phyloP scores from a whole-genome alignment of 1,139 yeast genomes.

The Lodderomyces margitis region DNA sequence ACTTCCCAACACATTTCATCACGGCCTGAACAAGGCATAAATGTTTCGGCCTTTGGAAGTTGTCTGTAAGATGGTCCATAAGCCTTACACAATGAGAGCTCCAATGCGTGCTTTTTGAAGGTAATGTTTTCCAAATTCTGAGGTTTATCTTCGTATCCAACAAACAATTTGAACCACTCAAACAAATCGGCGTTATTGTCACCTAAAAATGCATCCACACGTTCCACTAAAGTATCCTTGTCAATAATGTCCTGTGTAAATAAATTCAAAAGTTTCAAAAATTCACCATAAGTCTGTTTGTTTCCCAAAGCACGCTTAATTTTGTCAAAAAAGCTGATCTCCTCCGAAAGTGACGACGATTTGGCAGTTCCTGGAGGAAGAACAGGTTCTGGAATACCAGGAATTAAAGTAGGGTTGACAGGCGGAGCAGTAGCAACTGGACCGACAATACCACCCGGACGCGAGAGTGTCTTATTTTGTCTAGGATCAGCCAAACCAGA shows the following conservation, averaged over 20 bases:
- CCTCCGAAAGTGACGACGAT: slow-evolving; percentile 70
- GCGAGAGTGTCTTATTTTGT: slow-evolving; percentile 10
- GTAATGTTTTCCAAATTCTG: slow-evolving; percentile 82
- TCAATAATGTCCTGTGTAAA: slow-evolving; percentile 90
- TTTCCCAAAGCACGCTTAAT: slow-evolving; percentile 88
- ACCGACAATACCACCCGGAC: background rate
- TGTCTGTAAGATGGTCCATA: slow-evolving; percentile 93
- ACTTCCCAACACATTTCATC: slow-evolving; percentile 99
- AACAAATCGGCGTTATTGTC: slow-evolving; percentile 70
- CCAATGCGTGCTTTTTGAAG: slow-evolving; percentile 86
- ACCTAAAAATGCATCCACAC: slow-evolving; percentile 84
- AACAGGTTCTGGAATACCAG: slow-evolving; percentile 84
- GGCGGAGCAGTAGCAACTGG: slow-evolving; percentile 20
- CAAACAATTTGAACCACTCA: slow-evolving; percentile 90
- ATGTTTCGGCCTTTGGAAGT: slow-evolving; percentile 90
- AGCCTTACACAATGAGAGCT: slow-evolving; percentile 80
- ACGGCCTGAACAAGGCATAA: slow-evolving; percentile 97
- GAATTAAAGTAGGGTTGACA: slow-evolving; percentile 66
- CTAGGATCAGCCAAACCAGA: slow-evolving; percentile 22
- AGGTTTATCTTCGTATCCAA: slow-evolving; percentile 78
- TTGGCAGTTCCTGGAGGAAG: slow-evolving; percentile 57
- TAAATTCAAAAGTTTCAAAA: slow-evolving; percentile 79
- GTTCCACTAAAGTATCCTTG: slow-evolving; percentile 73
- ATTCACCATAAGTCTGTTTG: slow-evolving; percentile 88
- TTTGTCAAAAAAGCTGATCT: slow-evolving; percentile 85